Evolutionary conservation across 225 moss, liverwort and hornwort species (phyloP).

Genomic region (Pseudoscleropodium purum): DNA sequence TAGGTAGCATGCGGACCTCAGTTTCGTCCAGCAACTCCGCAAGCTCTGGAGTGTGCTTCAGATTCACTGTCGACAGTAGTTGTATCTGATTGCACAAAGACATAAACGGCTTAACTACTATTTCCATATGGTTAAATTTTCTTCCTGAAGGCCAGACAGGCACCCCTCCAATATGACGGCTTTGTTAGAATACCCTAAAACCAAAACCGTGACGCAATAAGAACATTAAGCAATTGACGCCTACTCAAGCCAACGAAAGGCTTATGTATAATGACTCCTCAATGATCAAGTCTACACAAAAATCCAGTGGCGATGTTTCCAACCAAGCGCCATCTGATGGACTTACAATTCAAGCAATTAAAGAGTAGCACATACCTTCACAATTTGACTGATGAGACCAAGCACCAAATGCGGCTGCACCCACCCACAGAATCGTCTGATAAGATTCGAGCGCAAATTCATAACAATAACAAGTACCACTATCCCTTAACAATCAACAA

Average conservation of each 20-base stretch:
- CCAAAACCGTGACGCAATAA: not conserved
- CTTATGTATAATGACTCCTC: not conserved
- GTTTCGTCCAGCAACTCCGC: slow-evolving; percentile 82
- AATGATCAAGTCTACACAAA: not conserved
- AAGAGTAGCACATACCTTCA: slow-evolving; percentile 57
- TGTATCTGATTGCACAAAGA: slow-evolving; percentile 63
- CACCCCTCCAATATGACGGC: not conserved
- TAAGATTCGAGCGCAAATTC: slow-evolving; percentile 21
- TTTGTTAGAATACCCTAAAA: not conserved
- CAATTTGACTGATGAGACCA: slow-evolving; percentile 96
- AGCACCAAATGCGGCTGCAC: slow-evolving; percentile 98
- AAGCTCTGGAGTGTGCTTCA: slow-evolving; percentile 97
- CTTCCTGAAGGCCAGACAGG: not conserved
- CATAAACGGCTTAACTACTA: not conserved
- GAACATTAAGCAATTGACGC: not conserved
- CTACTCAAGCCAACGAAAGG: not conserved
- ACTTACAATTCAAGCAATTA: not conserved
- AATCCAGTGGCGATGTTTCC: not conserved
- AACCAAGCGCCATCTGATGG: not conserved
- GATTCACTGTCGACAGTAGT: slow-evolving; percentile 85
- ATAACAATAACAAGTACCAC: not conserved
- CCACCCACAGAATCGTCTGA: slow-evolving; percentile 38
- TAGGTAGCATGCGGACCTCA: slow-evolving; percentile 43
- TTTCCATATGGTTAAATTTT: not conserved
- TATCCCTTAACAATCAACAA: not conserved